Percentiles rank a stretch among this genome's conserved stretches.
These are phyloP conservation scores for Oenanthe sinensis DNA, from an alignment of 129 eudicot species.

Conservation along the genomic window DNA sequence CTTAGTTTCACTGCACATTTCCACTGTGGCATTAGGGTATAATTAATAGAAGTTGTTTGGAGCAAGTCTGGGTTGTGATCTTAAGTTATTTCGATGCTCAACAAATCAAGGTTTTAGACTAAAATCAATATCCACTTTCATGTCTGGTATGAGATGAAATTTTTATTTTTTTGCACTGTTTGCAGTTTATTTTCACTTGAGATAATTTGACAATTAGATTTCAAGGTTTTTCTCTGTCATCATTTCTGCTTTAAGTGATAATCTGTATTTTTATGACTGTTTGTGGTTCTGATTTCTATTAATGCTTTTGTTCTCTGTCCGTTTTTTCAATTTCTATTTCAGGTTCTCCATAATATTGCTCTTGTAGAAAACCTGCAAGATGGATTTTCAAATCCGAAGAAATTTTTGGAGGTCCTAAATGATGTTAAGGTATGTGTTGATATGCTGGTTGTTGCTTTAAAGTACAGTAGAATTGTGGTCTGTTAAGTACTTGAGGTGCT, in stretches of 20 bases:
- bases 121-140: not conserved
- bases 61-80: not conserved
- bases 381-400: constrained; percentile 75
- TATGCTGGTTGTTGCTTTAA: constrained; percentile 16
- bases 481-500: not conserved
- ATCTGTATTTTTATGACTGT: not conserved
- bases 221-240: not conserved
- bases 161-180: no score
- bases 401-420: constrained; percentile 60
- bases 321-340: not conserved
- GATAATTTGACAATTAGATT: not conserved
- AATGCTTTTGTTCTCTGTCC: not conserved
- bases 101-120: not conserved
- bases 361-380: constrained; percentile 65
- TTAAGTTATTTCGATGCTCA: not conserved
- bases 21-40: no score
- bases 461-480: not conserved
- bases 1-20: not conserved
- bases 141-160: not conserved
- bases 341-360: constrained; percentile 89
- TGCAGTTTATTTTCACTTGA: not conserved
- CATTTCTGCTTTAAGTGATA: not conserved
- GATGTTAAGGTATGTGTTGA: constrained; percentile 56
- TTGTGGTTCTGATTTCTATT: not conserved
- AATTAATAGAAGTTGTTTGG: not conserved